Conservation (phyloP, 2,329 filamentous ascomycete species). For the Aureobasidium uvarum region DNA sequence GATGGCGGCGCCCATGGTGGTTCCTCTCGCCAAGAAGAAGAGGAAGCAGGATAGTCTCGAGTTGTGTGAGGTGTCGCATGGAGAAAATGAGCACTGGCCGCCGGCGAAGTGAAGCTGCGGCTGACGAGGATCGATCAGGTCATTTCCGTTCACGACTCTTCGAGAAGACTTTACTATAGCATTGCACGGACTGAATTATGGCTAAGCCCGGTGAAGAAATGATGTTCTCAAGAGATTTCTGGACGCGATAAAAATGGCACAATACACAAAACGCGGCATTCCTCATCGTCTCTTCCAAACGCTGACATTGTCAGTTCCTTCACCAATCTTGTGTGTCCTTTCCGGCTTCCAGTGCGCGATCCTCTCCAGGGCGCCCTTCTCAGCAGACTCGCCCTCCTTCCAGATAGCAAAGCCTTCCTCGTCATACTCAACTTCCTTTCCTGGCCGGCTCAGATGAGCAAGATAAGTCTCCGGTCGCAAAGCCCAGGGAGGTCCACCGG, state of each 20-base stretch:
- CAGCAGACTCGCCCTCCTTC: conserved; percentile 43
- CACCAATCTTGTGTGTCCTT: conserved; percentile 56
- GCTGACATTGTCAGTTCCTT: conserved; percentile 51
- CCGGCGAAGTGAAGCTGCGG: neutral
- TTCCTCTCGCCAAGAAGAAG: neutral
- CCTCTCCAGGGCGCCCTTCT: conserved; percentile 43
- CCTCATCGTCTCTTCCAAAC: conserved; percentile 42
- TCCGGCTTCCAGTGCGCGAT: conserved; percentile 57
- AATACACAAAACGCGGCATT: too few relatives aligned
- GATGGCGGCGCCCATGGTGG: neutral
- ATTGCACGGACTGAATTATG: neutral
- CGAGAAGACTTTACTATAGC: neutral
- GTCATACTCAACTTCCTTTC: conserved; percentile 63
- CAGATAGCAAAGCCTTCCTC: conserved; percentile 49
- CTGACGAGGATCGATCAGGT: too few relatives aligned
- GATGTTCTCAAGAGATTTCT: neutral
- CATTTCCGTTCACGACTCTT: neutral
- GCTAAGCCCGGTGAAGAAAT: too few relatives aligned
- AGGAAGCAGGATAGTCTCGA: neutral
- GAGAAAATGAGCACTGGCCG: neutral
- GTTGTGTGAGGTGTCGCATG: neutral
- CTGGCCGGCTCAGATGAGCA: conserved; percentile 68
- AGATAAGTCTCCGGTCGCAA: conserved; percentile 67
- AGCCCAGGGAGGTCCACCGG: conserved; percentile 71
- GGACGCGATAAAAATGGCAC: neutral